Base-by-base conservation (phyloP, 2,329 filamentous ascomycete genomes). In the Escovopsis sp. region DNA sequence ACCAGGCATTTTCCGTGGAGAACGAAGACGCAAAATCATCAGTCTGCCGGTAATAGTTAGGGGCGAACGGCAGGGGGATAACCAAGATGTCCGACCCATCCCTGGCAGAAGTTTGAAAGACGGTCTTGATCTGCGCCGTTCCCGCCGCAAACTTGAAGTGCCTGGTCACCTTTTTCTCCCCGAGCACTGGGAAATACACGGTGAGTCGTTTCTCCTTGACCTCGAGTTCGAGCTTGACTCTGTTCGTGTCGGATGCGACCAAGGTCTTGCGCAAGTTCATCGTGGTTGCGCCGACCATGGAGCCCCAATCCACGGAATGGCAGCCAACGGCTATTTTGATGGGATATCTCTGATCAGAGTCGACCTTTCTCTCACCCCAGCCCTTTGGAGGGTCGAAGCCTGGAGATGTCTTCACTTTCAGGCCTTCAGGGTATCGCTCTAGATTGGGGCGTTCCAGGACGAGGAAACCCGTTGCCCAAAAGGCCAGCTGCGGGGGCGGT, bases 271-370 rank as follows among this genome's bases (percentile, higher is more conserved):
- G 73, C 8, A 66, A 57, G 54, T 79, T 71, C 67, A 87, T 76
- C 0, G 64, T 63, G 3, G 59, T 62, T 5, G 72, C 67, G 1
- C 67, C 59, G 2, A 69, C 50, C 59, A 76, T 67, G 34, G 76
- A 63, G 0, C 84, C 82, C 49, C 87, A 81, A 14, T 76, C 68
- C 2, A 87, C 51, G 0, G 60, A 62, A 1, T 54, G 50, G 3
- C 71, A 63, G 2, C 56, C 51, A 2, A 77, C 47, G 13, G 53
- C 63, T 56, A 72, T 58, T 15, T 52, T 53, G 16, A 53, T 45
- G 1, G 58, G 57, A 35, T 62, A 60, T 6, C 32, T 38, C 6
- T 51, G 47, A 4, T 49, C 49, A 9, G 38, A 35, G 13, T 41
- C 13, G 15, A 33, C n/a, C 31, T 32, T 14, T 10, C 38, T 39